Evolutionary conservation across 805 yeast genomes (phyloP).

Genomic region (Saccharomycopsis sp.): DNA sequence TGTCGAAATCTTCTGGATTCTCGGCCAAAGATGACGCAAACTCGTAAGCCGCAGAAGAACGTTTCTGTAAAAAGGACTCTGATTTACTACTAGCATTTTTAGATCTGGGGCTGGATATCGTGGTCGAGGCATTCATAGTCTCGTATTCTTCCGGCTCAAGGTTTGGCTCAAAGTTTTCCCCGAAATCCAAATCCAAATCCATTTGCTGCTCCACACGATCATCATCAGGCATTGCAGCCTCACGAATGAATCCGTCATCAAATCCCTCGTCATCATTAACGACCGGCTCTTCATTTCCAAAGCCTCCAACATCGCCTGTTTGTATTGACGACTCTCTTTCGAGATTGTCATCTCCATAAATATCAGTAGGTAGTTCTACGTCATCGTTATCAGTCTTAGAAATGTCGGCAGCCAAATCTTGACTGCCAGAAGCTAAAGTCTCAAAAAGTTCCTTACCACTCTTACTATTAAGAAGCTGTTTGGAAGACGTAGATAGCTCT

Average conservation of each 20-base stretch:
- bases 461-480: neutral
- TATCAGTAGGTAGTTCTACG: neutral
- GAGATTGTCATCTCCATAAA: neutral
- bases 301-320: neutral
- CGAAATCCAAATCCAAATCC: conserved; percentile 32
- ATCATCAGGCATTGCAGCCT: neutral
- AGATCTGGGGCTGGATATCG: neutral
- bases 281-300: neutral
- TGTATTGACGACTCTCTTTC: neutral
- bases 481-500: neutral
- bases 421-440: neutral
- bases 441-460: neutral
- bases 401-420: neutral
- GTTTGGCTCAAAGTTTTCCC: conserved; percentile 35
- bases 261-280: conserved; percentile 19
- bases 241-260: conserved; percentile 23
- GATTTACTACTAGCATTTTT: neutral
- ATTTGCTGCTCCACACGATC: neutral
- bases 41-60: conserved; percentile 13
- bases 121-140: conserved; percentile 4
- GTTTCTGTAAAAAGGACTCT: conserved; percentile 15
- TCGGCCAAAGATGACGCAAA: conserved; percentile 17
- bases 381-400: neutral
- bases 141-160: conserved; percentile 3
- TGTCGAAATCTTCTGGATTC: conserved; percentile 7